A percentile compares a stretch with the other conserved stretches of the same genome.
Evolutionary conservation across 2,329 filamentous ascomycete species (phyloP).

Genomic region (Gyromitra esculenta): DNA sequence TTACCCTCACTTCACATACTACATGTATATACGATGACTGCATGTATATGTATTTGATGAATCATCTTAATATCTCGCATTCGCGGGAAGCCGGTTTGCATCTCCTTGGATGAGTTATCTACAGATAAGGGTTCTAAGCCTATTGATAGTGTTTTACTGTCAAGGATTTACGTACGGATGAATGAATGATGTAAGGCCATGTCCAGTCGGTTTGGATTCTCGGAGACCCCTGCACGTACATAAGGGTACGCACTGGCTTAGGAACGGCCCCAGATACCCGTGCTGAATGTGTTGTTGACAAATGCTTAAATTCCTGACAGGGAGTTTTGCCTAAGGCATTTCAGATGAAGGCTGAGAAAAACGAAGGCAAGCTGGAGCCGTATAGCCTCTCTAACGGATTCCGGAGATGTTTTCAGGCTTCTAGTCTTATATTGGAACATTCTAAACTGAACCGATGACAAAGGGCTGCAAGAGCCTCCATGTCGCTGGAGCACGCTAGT

Average conservation of each 20-base stretch:
- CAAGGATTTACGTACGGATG: background rate
- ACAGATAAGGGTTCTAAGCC: conserved; percentile 4
- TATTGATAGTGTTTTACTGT: background rate
- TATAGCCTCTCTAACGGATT: background rate
- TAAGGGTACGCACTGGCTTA: conserved; percentile 19
- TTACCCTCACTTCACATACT: background rate
- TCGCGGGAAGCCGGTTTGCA: background rate
- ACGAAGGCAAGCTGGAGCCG: background rate
- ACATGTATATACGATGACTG: conserved; percentile 3
- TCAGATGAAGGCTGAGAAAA: background rate
- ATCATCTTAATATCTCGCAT: background rate
- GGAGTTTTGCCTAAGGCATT: conserved; percentile 16
- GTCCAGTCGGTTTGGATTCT: background rate
- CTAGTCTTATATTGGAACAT: conserved; percentile 30
- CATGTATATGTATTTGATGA: background rate
- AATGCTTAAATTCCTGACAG: conserved; percentile 12
- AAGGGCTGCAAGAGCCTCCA: conserved; percentile 39
- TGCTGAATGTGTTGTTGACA: conserved; percentile 3
- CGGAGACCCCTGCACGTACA: background rate
- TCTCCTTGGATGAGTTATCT: background rate
- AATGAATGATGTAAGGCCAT: background rate
- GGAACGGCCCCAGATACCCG: background rate
- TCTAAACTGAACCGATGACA: conserved; percentile 37
- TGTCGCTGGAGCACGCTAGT: conserved; percentile 33
- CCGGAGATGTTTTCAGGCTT: conserved; percentile 12